phyloP scores from a whole-genome alignment of 495 filamentous ascomycete species.

The Aspergillus wentii region DNA sequence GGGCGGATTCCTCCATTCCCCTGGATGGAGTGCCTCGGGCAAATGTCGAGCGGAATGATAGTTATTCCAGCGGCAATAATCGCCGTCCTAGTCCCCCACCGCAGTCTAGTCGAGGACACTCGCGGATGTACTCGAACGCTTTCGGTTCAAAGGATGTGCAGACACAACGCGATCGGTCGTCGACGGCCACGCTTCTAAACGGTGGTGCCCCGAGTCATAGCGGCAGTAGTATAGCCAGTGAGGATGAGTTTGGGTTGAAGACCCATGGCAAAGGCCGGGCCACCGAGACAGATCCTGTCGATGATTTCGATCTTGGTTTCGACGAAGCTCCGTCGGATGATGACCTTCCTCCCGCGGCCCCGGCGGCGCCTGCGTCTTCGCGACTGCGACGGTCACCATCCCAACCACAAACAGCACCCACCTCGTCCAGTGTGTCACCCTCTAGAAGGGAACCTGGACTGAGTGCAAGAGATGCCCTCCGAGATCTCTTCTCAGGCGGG shows the following conservation, averaged over 20 bases:
- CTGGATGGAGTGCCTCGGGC: slow-evolving; percentile 43
- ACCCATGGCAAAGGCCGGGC: slow-evolving; percentile 53
- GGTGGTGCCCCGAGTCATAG: slow-evolving; percentile 45
- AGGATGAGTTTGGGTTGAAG: slow-evolving; percentile 47
- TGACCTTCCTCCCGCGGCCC: slow-evolving; percentile 46
- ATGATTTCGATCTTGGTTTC: slow-evolving; percentile 40
- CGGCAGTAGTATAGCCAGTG: slow-evolving; percentile 41
- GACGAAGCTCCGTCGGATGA: slow-evolving; percentile 41
- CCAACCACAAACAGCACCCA: slow-evolving; percentile 29
- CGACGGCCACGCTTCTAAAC: slow-evolving; percentile 32
- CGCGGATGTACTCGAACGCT: slow-evolving; percentile 57
- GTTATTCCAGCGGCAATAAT: slow-evolving; percentile 54
- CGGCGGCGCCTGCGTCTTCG: slow-evolving; percentile 16
- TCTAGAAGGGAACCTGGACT: slow-evolving; percentile 25
- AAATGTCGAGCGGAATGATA: slow-evolving; percentile 25
- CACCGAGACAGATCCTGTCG: slow-evolving; percentile 53
- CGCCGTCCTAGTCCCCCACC: slow-evolving; percentile 44
- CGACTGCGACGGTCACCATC: slow-evolving; percentile 54
- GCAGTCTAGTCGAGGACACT: slow-evolving; percentile 37
- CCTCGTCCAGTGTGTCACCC: slow-evolving; percentile 27
- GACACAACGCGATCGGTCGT: slow-evolving; percentile 35
- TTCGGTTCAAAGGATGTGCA: slow-evolving; percentile 39
- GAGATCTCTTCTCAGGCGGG: slow-evolving; percentile 64
- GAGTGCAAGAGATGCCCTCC: slow-evolving; percentile 61
- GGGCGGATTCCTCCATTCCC: slow-evolving; percentile 49